Evolutionary conservation across 139 green algal species (phyloP).

Genomic region (Coccomyxa sp.): DNA sequence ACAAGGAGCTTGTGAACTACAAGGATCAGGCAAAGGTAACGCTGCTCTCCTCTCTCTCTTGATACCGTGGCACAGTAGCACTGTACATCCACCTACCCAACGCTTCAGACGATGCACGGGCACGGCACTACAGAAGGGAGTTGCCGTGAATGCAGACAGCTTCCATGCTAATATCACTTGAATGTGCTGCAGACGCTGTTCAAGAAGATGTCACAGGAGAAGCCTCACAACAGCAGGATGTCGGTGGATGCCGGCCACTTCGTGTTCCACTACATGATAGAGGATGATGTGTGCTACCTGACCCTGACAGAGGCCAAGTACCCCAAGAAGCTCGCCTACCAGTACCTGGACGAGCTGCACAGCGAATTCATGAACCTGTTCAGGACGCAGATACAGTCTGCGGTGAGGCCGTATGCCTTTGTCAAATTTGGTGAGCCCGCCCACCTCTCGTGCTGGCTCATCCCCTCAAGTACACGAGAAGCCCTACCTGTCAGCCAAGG

Average conservation of each 20-base stretch:
- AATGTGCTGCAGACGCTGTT: constrained; percentile 38
- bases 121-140: background rate
- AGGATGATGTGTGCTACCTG: constrained; percentile 85
- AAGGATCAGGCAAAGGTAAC: constrained; percentile 94
- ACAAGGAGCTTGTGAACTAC: constrained; percentile 79
- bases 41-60: background rate
- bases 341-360: constrained; percentile 97
- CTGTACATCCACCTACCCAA: background rate
- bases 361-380: constrained; percentile 91
- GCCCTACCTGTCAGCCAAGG: background rate
- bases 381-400: constrained; percentile 78
- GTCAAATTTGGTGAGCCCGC: constrained; percentile 95
- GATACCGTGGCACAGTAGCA: background rate
- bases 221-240: constrained; percentile 45
- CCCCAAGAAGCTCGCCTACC: constrained; percentile 96
- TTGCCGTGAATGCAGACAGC: background rate
- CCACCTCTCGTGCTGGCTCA: background rate
- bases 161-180: background rate
- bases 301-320: constrained; percentile 85
- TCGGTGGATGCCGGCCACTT: constrained; percentile 77
- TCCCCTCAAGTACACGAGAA: background rate
- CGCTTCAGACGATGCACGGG: background rate
- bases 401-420: constrained; percentile 94
- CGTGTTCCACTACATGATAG: constrained; percentile 88
- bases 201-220: constrained; percentile 36